Evolutionary conservation across 78 protist genomes (phyloP).

Genomic region (Dictyostelium citrinum): DNA sequence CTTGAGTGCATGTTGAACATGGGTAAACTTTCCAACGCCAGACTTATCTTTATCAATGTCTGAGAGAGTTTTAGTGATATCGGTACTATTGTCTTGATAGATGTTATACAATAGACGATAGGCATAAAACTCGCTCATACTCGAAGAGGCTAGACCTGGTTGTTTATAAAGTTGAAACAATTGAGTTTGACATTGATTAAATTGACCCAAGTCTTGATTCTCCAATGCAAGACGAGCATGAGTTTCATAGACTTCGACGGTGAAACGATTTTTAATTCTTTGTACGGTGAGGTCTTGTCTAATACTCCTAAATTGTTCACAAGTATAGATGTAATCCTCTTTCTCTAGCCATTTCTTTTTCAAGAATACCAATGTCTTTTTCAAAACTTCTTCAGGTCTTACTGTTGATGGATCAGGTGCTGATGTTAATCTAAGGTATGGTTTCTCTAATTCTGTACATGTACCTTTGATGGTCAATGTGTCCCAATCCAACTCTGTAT

Average conservation of each 20-base stretch:
- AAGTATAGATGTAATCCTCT: slow-evolving; percentile 61
- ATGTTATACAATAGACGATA: slow-evolving; percentile 79
- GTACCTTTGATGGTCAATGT: slow-evolving; percentile 71
- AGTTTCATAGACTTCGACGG: slow-evolving; percentile 88
- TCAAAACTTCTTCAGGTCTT: slow-evolving; percentile 68
- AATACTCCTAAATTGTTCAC: slow-evolving; percentile 90
- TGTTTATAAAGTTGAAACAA: slow-evolving; percentile 67
- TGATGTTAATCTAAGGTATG: slow-evolving; percentile 79
- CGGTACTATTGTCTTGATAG: slow-evolving; percentile 46
- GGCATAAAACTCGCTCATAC: slow-evolving; percentile 65
- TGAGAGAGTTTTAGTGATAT: slow-evolving; percentile 51
- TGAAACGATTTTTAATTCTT: slow-evolving; percentile 75
- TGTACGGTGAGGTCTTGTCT: slow-evolving; percentile 90
- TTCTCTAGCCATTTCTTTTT: slow-evolving; percentile 49
- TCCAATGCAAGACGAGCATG: slow-evolving; percentile 88
- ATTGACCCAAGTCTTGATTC: slow-evolving; percentile 85
- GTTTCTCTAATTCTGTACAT: slow-evolving; percentile 68
- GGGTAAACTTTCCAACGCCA: background rate
- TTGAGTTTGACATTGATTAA: slow-evolving; percentile 91
- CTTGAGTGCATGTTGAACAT: slow-evolving; percentile 61
- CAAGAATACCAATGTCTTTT: slow-evolving; percentile 17
- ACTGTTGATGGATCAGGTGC: slow-evolving; percentile 84
- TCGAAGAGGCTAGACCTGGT: background rate
- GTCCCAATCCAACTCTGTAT: slow-evolving; percentile 77
- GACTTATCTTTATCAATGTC: slow-evolving; percentile 25